Evolutionary conservation across 208 protist genomes (phyloP), one percentile per base, ranked within the genome.

Genomic region (Acanthamoeba healyi): DNA sequence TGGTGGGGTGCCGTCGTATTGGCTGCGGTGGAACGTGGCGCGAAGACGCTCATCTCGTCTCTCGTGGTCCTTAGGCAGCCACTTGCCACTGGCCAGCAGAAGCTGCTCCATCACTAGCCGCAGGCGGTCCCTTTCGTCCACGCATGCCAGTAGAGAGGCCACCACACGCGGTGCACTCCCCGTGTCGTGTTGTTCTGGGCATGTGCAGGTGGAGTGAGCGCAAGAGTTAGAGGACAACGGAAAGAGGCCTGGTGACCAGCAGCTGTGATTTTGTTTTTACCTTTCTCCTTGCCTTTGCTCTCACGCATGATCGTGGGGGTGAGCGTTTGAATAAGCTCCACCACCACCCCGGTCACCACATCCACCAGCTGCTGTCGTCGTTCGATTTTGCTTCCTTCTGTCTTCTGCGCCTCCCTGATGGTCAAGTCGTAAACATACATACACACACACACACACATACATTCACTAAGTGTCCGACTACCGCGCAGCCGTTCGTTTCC

Each of bases 81-180:
- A 87, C 38, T 63, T 63, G 24, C 9, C 44, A 26, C 44, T 61
- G 6, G 14, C 46, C 79, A 87, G 32, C 44, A 87, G 79, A 34
- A 87, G 79, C 79, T 87, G 79, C 42, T 87, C 79, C 79, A 87
- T 54, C 40, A 87, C 79, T 5, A 87, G 79, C 19, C 79, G 79
- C 49, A 63, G 14, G 6, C 44, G 6, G 22, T 87, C 79, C 19
- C n/a, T 63, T 32, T 51, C 42, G 5, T 34, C 79, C 44, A 61
- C 26, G 22, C 44, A 34, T 14, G 10, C n/a, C 14, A 87, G 26
- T 7, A 87, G 44, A 19, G 79, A 87, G 19, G 49, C 79, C 46
- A 58, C 40, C 7, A 54, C 42, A 17, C 79, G 38, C 10, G n/a
- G 22, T 26, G 19, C 14, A 36, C 22, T 32, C 9, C 38, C 14